Conservation (phyloP, 768 basidiomycete species). For the Suillus subaureus region DNA sequence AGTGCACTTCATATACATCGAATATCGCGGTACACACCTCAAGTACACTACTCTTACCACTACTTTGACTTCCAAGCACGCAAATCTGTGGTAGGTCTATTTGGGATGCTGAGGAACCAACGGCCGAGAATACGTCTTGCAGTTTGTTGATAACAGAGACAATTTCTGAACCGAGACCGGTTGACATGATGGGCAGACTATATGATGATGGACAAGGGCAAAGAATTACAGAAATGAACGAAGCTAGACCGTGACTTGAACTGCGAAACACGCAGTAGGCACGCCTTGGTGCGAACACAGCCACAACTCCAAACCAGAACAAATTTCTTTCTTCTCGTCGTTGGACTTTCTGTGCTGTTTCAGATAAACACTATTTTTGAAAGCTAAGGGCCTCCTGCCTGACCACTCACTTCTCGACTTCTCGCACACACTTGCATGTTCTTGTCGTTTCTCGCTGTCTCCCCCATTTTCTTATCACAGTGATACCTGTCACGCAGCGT, state of each 20-base stretch:
- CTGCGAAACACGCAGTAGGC: conserved; percentile 24
- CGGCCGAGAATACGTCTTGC: conserved; percentile 86
- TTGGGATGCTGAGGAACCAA: conserved; percentile 73
- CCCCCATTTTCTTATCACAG: background rate
- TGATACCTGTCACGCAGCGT: background rate
- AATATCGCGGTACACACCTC: conserved; percentile 54
- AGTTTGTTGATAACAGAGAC: conserved; percentile 85
- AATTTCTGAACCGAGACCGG: conserved; percentile 79
- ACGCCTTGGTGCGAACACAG: conserved; percentile 22
- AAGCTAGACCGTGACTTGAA: conserved; percentile 7
- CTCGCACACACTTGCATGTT: background rate
- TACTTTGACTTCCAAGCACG: conserved; percentile 89
- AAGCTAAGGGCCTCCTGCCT: background rate
- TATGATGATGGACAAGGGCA: background rate
- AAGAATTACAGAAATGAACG: conserved; percentile 16
- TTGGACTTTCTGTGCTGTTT: too few relatives aligned
- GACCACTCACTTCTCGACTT: background rate
- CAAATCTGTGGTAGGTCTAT: conserved; percentile 94
- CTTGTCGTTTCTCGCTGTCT: background rate
- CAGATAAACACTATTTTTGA: background rate
- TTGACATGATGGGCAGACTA: conserved; percentile 40
- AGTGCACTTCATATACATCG: conserved; percentile 12
- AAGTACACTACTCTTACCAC: conserved; percentile 90
- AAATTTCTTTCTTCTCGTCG: conserved; percentile 7
- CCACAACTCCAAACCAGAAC: conserved; percentile 21